Conservation (phyloP, 2,329 filamentous ascomycete genomes). For the Cercospora janseana region DNA sequence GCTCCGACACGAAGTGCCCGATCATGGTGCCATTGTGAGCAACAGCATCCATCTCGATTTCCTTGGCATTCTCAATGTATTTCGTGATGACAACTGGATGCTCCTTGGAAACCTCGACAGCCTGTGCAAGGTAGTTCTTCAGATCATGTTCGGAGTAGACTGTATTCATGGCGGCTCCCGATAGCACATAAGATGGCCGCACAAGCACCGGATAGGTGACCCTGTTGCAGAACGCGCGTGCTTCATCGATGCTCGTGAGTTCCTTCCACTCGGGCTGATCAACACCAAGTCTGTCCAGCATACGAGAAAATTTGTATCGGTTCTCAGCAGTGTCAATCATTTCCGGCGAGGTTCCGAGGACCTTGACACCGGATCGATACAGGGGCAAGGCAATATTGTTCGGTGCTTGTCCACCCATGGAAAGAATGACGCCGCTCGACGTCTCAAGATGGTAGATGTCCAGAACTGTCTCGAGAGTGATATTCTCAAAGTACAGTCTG, state of each 20-base stretch:
- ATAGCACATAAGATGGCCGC: conserved; percentile 92
- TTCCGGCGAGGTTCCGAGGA: conserved; percentile 92
- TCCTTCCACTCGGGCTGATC: conserved; percentile 99
- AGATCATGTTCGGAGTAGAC: conserved; percentile 95
- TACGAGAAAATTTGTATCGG: conserved; percentile 96
- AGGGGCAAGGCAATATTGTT: conserved; percentile 96
- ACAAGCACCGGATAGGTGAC: conserved; percentile 94
- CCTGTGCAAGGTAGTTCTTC: conserved; percentile 83
- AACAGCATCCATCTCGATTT: conserved; percentile 99
- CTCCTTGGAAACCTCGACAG: conserved; percentile 87
- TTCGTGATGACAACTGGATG: conserved; percentile 98
- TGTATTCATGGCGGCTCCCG: conserved; percentile 98
- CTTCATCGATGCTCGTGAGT: conserved; percentile 89
- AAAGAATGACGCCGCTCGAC: conserved; percentile 78
- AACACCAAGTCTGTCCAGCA: conserved; percentile 90
- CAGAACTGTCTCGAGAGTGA: conserved; percentile 64
- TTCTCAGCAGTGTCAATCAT: conserved; percentile 99
- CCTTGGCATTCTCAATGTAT: conserved; percentile 98
- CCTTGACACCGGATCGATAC: conserved; percentile 83
- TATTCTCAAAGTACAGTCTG: conserved; percentile 88
- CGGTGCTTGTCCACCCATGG: conserved; percentile 95
- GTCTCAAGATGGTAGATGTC: conserved; percentile 89
- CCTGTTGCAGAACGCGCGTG: conserved; percentile 78
- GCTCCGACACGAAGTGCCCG: conserved; percentile 96
- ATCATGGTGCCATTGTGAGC: conserved; percentile 85